phyloP scores from a whole-genome alignment of 2,329 filamentous ascomycete species.

The Xylariaceae sp. region DNA sequence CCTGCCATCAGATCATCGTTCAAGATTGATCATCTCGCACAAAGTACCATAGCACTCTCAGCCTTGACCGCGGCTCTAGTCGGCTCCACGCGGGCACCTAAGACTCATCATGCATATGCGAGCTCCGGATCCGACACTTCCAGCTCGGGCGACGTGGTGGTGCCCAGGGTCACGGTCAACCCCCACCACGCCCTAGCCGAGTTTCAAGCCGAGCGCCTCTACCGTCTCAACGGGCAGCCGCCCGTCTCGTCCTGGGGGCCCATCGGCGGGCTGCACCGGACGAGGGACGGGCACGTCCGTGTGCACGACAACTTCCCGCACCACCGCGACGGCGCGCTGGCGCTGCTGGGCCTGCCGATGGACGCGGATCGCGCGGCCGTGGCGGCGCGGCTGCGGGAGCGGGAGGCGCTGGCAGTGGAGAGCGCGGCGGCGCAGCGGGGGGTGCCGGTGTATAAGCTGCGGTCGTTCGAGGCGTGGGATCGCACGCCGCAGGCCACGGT shows the following conservation, averaged over 20 bases:
- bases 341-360: slow-evolving; percentile 35
- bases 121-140: neutral
- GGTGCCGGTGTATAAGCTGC: slow-evolving; percentile 43
- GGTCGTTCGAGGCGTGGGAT: slow-evolving; percentile 50
- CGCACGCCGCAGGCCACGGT: slow-evolving; percentile 39
- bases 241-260: slow-evolving; percentile 32
- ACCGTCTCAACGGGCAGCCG: slow-evolving; percentile 36
- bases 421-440: slow-evolving; percentile 33
- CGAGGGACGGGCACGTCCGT: slow-evolving; percentile 47
- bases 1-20: slow-evolving; percentile 43
- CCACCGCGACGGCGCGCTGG: slow-evolving; percentile 39
- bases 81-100: slow-evolving; percentile 29
- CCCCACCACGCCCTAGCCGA: slow-evolving; percentile 44
- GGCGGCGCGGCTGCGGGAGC: slow-evolving; percentile 30
- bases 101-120: too few relatives aligned
- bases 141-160: neutral
- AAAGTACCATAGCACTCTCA: slow-evolving; percentile 46
- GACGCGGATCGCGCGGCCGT: slow-evolving; percentile 35
- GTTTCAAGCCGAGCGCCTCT: slow-evolving; percentile 49
- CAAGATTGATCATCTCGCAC: slow-evolving; percentile 49
- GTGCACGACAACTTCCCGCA: slow-evolving; percentile 52
- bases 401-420: slow-evolving; percentile 46
- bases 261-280: slow-evolving; percentile 48
- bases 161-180: slow-evolving; percentile 38
- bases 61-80: slow-evolving; percentile 45